phyloP scores from a whole-genome alignment of 1,284 basidiomycete species.

The Tilletiopsis washingtonensis region DNA sequence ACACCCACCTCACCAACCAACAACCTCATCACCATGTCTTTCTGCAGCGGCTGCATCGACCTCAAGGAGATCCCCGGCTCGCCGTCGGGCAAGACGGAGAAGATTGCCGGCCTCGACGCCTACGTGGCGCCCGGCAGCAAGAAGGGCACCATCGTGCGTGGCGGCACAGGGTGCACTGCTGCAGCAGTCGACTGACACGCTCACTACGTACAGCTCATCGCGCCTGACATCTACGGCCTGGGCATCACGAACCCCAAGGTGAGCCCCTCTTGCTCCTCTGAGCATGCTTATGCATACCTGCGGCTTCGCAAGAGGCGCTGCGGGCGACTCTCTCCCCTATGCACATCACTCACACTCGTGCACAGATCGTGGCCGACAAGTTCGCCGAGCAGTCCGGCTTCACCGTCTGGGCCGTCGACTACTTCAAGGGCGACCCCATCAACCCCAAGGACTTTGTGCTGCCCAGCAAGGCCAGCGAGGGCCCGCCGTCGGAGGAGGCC shows the following conservation, averaged over 20 bases:
- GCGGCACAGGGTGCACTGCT: no score
- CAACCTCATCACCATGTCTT: slow-evolving; percentile 3
- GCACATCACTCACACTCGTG: no score
- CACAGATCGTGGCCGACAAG: slow-evolving; percentile 17
- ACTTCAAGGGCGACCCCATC: slow-evolving; percentile 13
- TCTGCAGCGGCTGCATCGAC: slow-evolving; percentile 4
- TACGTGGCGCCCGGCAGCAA: slow-evolving; percentile 7
- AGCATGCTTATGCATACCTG: no score
- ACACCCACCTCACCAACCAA: not conserved
- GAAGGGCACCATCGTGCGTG: slow-evolving; percentile 11
- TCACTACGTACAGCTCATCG: no score
- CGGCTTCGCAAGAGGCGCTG: no score
- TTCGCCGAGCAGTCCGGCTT: slow-evolving; percentile 11
- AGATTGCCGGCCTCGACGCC: slow-evolving; percentile 7
- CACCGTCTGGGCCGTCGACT: slow-evolving; percentile 15
- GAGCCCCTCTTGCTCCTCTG: no score
- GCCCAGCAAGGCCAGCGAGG: slow-evolving; percentile 4
- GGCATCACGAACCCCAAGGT: slow-evolving; percentile 10
- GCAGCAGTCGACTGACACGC: no score
- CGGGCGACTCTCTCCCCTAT: no score
- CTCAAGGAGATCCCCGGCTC: slow-evolving; percentile 10
- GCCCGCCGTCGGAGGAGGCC: slow-evolving; percentile 8
- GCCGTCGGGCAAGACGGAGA: slow-evolving; percentile 1
- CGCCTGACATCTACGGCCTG: slow-evolving; percentile 14
- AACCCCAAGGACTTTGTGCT: slow-evolving; percentile 3